Evolutionary conservation across 495 filamentous ascomycete species (phyloP).

Genomic region (Penicillium maclennaniae): DNA sequence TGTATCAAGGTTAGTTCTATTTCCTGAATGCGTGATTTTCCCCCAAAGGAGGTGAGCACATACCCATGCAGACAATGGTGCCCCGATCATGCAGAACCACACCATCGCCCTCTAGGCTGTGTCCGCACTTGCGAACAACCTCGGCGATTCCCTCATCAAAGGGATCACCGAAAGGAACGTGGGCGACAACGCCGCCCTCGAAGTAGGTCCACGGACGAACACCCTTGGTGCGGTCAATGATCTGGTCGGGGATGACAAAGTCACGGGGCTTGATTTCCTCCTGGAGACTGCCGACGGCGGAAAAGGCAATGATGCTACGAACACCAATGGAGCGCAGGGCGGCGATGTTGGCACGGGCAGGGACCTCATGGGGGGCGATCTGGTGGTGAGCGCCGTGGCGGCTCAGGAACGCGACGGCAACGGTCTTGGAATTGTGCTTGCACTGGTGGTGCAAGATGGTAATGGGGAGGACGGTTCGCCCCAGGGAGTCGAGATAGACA

Average conservation of each 20-base stretch:
- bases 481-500: conserved; percentile 82
- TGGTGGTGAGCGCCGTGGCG: conserved; percentile 88
- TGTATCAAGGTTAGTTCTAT: conserved; percentile 21
- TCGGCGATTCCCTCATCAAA: conserved; percentile 76
- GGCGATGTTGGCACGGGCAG: conserved; percentile 89
- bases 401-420: conserved; percentile 87
- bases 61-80: conserved; percentile 86
- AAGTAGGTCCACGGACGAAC: conserved; percentile 93
- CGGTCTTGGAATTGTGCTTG: conserved; percentile 49
- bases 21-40: not conserved
- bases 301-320: conserved; percentile 86
- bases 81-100: conserved; percentile 74
- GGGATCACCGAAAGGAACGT: conserved; percentile 93
- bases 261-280: conserved; percentile 92
- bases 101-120: conserved; percentile 72
- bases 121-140: conserved; percentile 67
- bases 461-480: conserved; percentile 84
- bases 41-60: conserved; percentile 22
- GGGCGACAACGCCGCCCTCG: conserved; percentile 86
- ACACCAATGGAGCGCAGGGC: conserved; percentile 88
- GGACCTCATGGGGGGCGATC: conserved; percentile 87
- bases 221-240: conserved; percentile 97
- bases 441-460: conserved; percentile 77
- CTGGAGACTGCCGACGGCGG: conserved; percentile 86
- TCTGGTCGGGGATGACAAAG: conserved; percentile 92